A percentile compares a stretch with the other conserved stretches of the same genome.
phyloP scores from a whole-genome alignment of 352 stramenopile genomes.

The Globisporangium cystogenes region DNA sequence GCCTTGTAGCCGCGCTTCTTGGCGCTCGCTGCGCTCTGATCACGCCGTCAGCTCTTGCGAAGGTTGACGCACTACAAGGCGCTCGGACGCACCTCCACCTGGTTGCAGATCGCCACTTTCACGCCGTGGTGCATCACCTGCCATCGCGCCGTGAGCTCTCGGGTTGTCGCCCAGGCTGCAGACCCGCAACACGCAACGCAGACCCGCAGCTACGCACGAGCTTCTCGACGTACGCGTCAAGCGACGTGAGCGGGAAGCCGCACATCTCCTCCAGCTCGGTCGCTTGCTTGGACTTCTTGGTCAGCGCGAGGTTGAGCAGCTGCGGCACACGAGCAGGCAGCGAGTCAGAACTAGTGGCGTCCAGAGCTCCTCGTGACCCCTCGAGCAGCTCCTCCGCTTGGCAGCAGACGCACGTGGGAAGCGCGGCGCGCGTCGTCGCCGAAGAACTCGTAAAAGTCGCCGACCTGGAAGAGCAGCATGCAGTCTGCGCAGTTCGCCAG shows the following conservation, averaged over 20 bases:
- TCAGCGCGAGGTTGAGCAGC: constrained; percentile 68
- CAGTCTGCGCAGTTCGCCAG: constrained; percentile 33
- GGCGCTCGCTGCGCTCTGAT: constrained; percentile 38
- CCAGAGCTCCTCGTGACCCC: not conserved
- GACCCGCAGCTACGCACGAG: constrained; percentile 31
- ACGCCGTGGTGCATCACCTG: constrained; percentile 80
- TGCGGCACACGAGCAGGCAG: constrained; percentile 9
- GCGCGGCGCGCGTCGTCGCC: constrained; percentile 62
- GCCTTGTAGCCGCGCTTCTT: constrained; percentile 50
- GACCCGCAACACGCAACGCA: no score
- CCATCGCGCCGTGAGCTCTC: no score
- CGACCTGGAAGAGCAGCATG: constrained; percentile 80
- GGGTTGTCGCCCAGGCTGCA: not conserved
- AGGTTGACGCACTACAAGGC: no score
- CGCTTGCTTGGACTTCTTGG: constrained; percentile 54
- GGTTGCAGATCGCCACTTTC: constrained; percentile 82
- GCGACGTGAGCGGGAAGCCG: constrained; percentile 62
- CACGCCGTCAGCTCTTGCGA: no score
- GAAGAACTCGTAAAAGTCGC: constrained; percentile 86
- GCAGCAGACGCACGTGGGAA: constrained; percentile 38
- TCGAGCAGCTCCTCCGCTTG: no score
- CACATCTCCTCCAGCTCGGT: constrained; percentile 67
- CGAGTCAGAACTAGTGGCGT: not conserved
- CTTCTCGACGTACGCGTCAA: constrained; percentile 79
- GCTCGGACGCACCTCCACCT: constrained; percentile 44